phyloP scores from a whole-genome alignment of 2,329 filamentous ascomycete species.

The Cercospora sesami region DNA sequence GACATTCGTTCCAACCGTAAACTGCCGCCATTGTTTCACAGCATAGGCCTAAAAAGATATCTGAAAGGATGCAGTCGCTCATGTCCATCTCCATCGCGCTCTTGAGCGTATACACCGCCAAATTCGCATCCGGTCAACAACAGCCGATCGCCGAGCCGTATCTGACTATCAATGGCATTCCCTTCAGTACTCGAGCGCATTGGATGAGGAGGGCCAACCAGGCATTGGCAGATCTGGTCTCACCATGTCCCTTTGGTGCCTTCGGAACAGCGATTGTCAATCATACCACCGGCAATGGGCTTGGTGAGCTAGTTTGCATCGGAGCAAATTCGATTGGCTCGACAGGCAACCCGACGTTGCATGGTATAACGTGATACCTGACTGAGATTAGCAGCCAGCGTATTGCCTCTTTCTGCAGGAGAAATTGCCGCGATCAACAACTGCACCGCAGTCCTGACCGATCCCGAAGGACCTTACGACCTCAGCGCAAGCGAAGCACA shows the following conservation, averaged over 20 bases:
- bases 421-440: constrained; percentile 59
- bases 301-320: constrained; percentile 53
- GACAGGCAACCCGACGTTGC: constrained; percentile 55
- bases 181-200: constrained; percentile 35
- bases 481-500: constrained; percentile 46
- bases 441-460: constrained; percentile 53
- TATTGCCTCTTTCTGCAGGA: constrained; percentile 36
- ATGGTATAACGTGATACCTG: constrained; percentile 44
- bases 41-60: not conserved
- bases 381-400: not conserved
- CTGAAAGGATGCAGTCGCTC: not conserved
- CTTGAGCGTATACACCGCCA: not conserved
- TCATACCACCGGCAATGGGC: constrained; percentile 47
- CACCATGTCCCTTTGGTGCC: constrained; percentile 55
- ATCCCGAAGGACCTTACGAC: constrained; percentile 48
- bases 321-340: constrained; percentile 50
- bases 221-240: constrained; percentile 45
- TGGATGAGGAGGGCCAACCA: constrained; percentile 57
- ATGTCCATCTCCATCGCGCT: not conserved
- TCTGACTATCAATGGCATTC: constrained; percentile 20
- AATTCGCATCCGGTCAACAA: not conserved
- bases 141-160: constrained; percentile 16
- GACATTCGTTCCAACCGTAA: not conserved
- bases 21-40: not conserved
- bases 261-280: constrained; percentile 59